Percentiles rank a stretch among this genome's conserved stretches.
Evolutionary conservation across 208 protist genomes (phyloP).

Genomic region (Angomonas ambiguus): DNA sequence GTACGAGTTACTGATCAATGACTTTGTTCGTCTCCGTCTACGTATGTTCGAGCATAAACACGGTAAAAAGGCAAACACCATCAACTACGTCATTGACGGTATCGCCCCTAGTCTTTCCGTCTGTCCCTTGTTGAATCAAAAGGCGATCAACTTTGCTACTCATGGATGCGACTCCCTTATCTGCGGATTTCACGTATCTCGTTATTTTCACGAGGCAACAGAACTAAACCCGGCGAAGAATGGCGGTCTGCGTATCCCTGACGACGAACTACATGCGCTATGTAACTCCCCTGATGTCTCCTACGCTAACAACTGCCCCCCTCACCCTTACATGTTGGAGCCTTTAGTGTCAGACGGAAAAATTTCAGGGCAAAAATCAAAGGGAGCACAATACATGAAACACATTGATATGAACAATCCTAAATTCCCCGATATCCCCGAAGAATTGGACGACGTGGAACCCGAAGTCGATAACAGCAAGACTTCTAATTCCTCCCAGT

Average conservation of each 20-base stretch:
- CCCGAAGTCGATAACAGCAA: conserved; percentile 3
- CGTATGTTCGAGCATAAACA: conserved; percentile 87
- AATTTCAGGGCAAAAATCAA: conserved; percentile 72
- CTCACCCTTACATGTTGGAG: conserved; percentile 89
- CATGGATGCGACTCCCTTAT: conserved; percentile 70
- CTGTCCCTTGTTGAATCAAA: conserved; percentile 87
- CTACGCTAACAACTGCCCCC: conserved; percentile 71
- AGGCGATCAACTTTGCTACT: conserved; percentile 85
- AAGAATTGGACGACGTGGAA: conserved; percentile 54
- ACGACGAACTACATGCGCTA: conserved; percentile 55
- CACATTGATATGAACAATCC: conserved; percentile 72
- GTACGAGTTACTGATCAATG: conserved; percentile 79
- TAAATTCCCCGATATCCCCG: conserved; percentile 84
- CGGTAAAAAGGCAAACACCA: conserved; percentile 45
- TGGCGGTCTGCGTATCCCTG: conserved; percentile 50
- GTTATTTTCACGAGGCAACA: conserved; percentile 89
- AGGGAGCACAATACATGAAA: conserved; percentile 37
- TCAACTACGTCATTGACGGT: conserved; percentile 72
- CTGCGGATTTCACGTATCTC: conserved; percentile 80
- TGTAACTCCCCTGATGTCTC: conserved; percentile 62
- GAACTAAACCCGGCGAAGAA: conserved; percentile 86
- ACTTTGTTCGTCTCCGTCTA: conserved; percentile 76
- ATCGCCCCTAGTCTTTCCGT: conserved; percentile 61
- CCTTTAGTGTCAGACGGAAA: conserved; percentile 62
- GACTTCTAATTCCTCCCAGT: neutral